phyloP scores from a whole-genome alignment of 805 yeast species.

The Lipomyces oligophaga region DNA sequence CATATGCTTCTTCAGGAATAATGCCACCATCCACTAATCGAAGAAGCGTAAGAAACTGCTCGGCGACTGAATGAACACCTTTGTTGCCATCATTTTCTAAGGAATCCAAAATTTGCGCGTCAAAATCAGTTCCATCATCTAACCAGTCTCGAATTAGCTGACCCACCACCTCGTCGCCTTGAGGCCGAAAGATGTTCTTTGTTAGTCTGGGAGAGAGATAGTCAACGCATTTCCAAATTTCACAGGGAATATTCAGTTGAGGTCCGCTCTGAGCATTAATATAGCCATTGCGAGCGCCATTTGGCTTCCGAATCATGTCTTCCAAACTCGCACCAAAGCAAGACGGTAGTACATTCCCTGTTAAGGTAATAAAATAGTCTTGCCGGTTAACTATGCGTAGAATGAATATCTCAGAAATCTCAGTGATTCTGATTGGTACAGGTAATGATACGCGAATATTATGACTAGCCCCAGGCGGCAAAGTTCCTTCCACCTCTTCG shows the following conservation, averaged over 20 bases:
- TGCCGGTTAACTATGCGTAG: slow-evolving; percentile 35
- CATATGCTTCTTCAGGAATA: slow-evolving; percentile 37
- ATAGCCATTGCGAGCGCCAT: slow-evolving; percentile 17
- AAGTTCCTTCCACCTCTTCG: slow-evolving; percentile 29
- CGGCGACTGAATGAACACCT: slow-evolving; percentile 44
- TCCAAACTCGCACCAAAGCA: slow-evolving; percentile 37
- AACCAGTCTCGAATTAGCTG: slow-evolving; percentile 38
- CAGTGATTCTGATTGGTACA: slow-evolving; percentile 3
- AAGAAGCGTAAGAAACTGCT: slow-evolving; percentile 34
- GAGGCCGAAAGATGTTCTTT: slow-evolving; percentile 25
- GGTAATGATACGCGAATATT: slow-evolving; percentile 24
- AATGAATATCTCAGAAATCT: slow-evolving; percentile 31
- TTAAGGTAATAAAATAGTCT: slow-evolving; percentile 35
- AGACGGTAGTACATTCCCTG: slow-evolving; percentile 33
- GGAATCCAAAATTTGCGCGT: slow-evolving; percentile 31
- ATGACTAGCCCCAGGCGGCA: slow-evolving; percentile 31
- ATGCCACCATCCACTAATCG: slow-evolving; percentile 43
- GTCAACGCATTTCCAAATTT: slow-evolving; percentile 38
- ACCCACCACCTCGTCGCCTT: slow-evolving; percentile 30
- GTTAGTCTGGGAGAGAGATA: slow-evolving; percentile 34
- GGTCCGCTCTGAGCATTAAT: slow-evolving; percentile 1
- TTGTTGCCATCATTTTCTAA: slow-evolving; percentile 33
- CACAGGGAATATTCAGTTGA: slow-evolving; percentile 36
- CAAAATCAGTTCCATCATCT: slow-evolving; percentile 37
- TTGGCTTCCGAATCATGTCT: slow-evolving; percentile 19